Percentiles rank a stretch among this genome's conserved stretches.
These are phyloP conservation scores for Eucalyptus camaldulensis DNA, from an alignment of 345 rosid genomes.

Conservation along the genomic window DNA sequence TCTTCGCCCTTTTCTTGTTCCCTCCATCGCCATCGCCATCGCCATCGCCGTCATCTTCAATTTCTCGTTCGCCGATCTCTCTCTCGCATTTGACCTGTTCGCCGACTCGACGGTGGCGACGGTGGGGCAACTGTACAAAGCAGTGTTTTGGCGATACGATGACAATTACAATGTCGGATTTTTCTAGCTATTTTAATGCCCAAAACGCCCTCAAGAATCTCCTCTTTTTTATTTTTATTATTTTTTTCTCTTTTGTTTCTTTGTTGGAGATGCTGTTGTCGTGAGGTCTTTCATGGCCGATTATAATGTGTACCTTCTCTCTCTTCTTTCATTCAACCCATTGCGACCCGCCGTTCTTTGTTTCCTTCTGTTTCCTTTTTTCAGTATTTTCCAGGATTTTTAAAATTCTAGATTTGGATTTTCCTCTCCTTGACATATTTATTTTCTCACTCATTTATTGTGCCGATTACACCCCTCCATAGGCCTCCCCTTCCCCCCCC, in stretches of 20 bases:
- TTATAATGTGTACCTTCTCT: background rate
- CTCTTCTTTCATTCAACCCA: background rate
- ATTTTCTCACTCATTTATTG: background rate
- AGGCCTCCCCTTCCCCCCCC: background rate
- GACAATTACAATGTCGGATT: background rate
- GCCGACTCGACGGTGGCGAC: accelerated
- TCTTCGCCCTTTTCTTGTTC: background rate
- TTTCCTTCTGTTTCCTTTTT: background rate
- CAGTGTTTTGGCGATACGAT: background rate
- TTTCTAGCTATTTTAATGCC: background rate
- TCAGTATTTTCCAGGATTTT: background rate
- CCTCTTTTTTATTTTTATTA: no score
- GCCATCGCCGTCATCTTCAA: background rate
- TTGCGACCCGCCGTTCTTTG: background rate
- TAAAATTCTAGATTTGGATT: background rate
- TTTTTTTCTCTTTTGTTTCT: background rate
- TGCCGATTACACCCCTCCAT: background rate
- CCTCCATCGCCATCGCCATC: background rate
- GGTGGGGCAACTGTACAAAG: background rate
- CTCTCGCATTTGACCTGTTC: background rate
- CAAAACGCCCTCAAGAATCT: background rate
- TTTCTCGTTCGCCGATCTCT: background rate
- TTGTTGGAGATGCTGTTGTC: background rate
- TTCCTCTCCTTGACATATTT: background rate
- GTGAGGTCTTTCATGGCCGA: background rate